phyloP scores from a whole-genome alignment of 805 yeast species.

The Metschnikowia henanensis region DNA sequence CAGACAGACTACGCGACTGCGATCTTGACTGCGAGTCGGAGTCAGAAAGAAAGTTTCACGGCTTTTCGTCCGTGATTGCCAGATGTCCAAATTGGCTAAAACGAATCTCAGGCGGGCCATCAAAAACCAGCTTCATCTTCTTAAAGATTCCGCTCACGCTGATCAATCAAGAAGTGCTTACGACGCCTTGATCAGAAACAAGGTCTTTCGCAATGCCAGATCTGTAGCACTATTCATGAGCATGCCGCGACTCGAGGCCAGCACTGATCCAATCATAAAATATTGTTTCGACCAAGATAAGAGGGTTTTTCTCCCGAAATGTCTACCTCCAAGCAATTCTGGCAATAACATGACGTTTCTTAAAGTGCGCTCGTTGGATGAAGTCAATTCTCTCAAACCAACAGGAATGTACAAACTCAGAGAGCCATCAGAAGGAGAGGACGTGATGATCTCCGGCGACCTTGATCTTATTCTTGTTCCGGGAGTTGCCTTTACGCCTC shows the following conservation, averaged over 20 bases:
- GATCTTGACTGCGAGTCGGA: neutral
- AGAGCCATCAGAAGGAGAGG: conserved; percentile 57
- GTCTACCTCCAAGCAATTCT: conserved; percentile 30
- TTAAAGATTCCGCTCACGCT: conserved; percentile 18
- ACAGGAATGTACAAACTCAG: conserved; percentile 64
- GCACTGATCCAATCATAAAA: conserved; percentile 55
- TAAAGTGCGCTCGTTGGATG: conserved; percentile 39
- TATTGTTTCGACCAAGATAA: conserved; percentile 52
- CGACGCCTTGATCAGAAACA: conserved; percentile 20
- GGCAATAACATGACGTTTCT: conserved; percentile 57
- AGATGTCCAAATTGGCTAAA: conserved; percentile 22
- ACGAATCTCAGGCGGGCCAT: conserved; percentile 25
- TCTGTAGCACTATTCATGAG: conserved; percentile 70
- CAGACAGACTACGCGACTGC: neutral
- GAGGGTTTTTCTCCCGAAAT: conserved; percentile 58
- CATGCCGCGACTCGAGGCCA: conserved; percentile 71
- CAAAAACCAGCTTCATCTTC: conserved; percentile 20
- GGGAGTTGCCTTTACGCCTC: conserved; percentile 72
- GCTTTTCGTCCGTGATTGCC: too few species aligned
- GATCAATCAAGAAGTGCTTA: conserved; percentile 29
- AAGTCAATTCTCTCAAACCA: conserved; percentile 53
- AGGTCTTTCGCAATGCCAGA: conserved; percentile 44
- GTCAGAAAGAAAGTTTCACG: neutral
- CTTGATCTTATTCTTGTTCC: conserved; percentile 81
- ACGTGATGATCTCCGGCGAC: conserved; percentile 24